Evolutionary conservation across 176 grass and related monocot species (phyloP).

Genomic region (Thinopyrum elongatum): DNA sequence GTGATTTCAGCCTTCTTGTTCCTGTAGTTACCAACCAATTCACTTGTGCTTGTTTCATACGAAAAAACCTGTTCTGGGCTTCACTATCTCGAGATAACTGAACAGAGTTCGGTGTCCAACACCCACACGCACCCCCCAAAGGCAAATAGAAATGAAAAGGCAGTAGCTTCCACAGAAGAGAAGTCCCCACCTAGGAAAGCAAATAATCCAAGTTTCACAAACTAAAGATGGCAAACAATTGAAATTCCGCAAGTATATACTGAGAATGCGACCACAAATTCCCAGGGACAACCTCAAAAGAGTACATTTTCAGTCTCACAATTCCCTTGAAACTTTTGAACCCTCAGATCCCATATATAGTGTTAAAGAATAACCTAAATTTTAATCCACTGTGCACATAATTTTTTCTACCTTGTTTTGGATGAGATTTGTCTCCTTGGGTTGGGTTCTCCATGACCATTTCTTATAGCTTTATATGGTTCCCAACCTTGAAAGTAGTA

Average conservation of each 20-base stretch:
- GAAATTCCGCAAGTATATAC: background rate
- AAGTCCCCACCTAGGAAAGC: background rate
- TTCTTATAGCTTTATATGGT: background rate
- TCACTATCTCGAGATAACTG: background rate
- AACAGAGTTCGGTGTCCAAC: background rate
- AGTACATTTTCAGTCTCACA: background rate
- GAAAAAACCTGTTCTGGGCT: background rate
- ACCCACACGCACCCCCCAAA: background rate
- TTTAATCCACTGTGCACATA: background rate
- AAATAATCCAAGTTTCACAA: background rate
- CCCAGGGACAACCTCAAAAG: background rate
- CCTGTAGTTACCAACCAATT: background rate
- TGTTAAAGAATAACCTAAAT: background rate
- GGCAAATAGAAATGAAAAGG: background rate
- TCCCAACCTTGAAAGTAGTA: background rate
- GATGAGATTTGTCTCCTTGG: background rate
- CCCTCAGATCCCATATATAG: background rate
- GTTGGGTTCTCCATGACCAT: background rate
- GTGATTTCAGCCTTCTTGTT: background rate
- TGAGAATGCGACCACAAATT: background rate
- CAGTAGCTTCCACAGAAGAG: background rate
- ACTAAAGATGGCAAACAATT: background rate
- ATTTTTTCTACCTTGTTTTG: background rate
- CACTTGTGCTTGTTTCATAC: conserved; percentile 8
- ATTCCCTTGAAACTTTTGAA: background rate